Evolutionary conservation across 2,329 filamentous ascomycete species (phyloP), one percentile per base, ranked within the genome.

Genomic region (Cercospora beticola): DNA sequence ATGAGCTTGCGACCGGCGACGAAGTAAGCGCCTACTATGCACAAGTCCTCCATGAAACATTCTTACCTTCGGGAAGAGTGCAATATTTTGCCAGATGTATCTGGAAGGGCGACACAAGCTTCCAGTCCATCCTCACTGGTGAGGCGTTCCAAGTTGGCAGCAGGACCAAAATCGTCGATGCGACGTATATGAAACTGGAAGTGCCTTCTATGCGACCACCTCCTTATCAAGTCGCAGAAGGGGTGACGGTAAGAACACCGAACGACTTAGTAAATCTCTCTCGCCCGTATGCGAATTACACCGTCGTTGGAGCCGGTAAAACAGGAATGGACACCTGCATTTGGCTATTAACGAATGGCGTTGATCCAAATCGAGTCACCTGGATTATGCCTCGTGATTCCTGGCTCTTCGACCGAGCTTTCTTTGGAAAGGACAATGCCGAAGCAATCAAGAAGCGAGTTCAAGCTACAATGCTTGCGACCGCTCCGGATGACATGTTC

Each of bases 381-480:
- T 74, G 71, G 72, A 72, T 74, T 33, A 70, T 74, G 69, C 72
- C 72, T 26, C 68, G 72, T 10, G 71, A 74, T 16, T 61, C 68
- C 0, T 73, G 65, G 66, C 64, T 68, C 31, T 33, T 72, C 16
- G 65, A 73, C 8, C 68, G 72, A n/a, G 62, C 59, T 4, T 57
- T 21, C 36, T 31, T 72, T 16, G 68, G 70, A 57, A 23, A 43
- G 10, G 14, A 40, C 30, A 21, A 46, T 21, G 6, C 8, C 6
- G 57, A 60, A 36, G 57, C 57, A 14, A 14, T 30, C 4, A 62
- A 46, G 33, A 23, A 18, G 6, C 18, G 43, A 6, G n/a, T 62
- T 16, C 3, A 62, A 28, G 36, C 30, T 1, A 49, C 59, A 26
- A 12, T 72, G 68, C 18, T 36, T 1, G 69, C 71, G 6, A 64